These are phyloP conservation scores for Hymenoscyphus salicellus DNA, from an alignment of 2,329 filamentous ascomycete species.

Conservation along the genomic window DNA sequence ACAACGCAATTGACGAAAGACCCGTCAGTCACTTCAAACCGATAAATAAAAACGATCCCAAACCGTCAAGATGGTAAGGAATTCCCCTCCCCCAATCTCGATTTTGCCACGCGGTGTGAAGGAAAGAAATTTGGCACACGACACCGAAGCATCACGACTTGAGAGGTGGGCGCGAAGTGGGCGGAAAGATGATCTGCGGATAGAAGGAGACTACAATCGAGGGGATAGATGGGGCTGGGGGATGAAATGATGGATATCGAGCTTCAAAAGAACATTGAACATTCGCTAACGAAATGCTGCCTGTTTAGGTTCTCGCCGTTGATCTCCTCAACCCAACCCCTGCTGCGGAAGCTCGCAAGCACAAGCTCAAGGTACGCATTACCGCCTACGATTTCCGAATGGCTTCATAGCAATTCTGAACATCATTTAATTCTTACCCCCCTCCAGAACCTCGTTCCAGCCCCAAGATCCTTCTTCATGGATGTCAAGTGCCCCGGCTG, in stretches of 20 bases:
- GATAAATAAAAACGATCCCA: slow-evolving; percentile 41
- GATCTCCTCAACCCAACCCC: slow-evolving; percentile 99
- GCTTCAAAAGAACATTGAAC: slow-evolving; percentile 29
- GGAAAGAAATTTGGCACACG: slow-evolving; percentile 32
- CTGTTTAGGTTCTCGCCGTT: slow-evolving; percentile 92
- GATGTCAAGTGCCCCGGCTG: slow-evolving; percentile 99
- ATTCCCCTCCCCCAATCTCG: slow-evolving; percentile 18
- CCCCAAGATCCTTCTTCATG: slow-evolving; percentile 99
- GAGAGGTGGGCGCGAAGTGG: slow-evolving; percentile 11
- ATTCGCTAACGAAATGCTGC: slow-evolving; percentile 47
- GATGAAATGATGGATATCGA: slow-evolving; percentile 24
- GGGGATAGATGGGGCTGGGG: slow-evolving; percentile 12
- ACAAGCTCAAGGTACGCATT: slow-evolving; percentile 96
- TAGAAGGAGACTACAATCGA: not conserved
- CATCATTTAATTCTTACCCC: slow-evolving; percentile 11
- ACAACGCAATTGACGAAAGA: slow-evolving; percentile 35
- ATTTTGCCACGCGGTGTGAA: slow-evolving; percentile 20
- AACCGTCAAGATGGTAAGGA: slow-evolving; percentile 69
- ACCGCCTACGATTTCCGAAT: slow-evolving; percentile 5
- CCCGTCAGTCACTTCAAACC: slow-evolving; percentile 34
- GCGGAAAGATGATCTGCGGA: slow-evolving; percentile 9
- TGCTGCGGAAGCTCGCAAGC: slow-evolving; percentile 98
- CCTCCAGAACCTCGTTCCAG: slow-evolving; percentile 81
- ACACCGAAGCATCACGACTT: slow-evolving; percentile 21
- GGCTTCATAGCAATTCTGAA: slow-evolving; percentile 8